phyloP scores from a whole-genome alignment of 106 monocot genomes.

The Posidonia australis region DNA sequence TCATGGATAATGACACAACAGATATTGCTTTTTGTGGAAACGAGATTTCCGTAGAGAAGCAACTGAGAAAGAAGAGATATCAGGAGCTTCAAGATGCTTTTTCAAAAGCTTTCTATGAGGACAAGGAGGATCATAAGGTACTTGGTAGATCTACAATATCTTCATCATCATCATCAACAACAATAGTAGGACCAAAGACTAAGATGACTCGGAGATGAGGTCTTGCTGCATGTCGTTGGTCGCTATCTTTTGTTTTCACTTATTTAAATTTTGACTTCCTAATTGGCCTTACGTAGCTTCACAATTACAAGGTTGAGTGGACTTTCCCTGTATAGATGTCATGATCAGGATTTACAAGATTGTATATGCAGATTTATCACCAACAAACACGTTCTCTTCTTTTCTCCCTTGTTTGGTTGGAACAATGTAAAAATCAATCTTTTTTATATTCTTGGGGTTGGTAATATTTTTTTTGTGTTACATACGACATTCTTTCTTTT shows the following conservation, averaged over 20 bases:
- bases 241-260: neutral
- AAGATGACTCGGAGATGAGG: slow-evolving; percentile 9
- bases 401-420: no score
- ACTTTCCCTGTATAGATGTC: no score
- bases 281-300: neutral
- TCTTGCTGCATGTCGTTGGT: neutral
- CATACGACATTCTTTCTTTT: no score
- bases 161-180: slow-evolving; percentile 45
- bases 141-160: slow-evolving; percentile 21
- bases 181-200: neutral
- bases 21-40: slow-evolving; percentile 22
- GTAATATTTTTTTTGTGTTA: no score
- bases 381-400: no score
- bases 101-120: slow-evolving; percentile 50
- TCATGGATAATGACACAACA: slow-evolving; percentile 55
- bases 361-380: no score
- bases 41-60: slow-evolving; percentile 31
- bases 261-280: neutral
- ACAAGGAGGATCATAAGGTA: slow-evolving; percentile 36
- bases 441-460: no score
- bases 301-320: no score
- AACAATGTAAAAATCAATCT: no score
- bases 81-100: slow-evolving; percentile 47
- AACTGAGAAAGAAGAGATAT: slow-evolving; percentile 24
- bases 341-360: no score